Evolutionary conservation across 306 rosid genomes (phyloP).

Genomic region (Prunus fruticosa): DNA sequence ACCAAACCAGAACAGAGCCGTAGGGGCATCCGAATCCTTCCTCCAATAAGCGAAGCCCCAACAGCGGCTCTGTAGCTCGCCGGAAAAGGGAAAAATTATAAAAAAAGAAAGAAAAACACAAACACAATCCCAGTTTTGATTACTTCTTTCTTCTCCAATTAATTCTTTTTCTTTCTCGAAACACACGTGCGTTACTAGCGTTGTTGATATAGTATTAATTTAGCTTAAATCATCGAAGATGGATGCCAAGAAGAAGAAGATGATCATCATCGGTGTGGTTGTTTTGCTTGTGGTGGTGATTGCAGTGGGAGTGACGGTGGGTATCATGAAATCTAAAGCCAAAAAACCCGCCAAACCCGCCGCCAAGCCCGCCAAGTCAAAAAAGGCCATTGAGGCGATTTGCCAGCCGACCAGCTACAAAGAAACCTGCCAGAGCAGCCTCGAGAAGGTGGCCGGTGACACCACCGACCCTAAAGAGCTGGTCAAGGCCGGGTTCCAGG

Average conservation of each 20-base stretch:
- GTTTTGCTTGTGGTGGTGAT: constrained; percentile 17
- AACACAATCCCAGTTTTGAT: no score
- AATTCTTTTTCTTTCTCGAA: neutral
- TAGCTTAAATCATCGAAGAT: neutral
- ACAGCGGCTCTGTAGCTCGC: neutral
- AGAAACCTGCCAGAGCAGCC: constrained; percentile 44
- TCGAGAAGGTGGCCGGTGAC: constrained; percentile 2
- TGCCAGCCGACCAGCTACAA: constrained; percentile 51
- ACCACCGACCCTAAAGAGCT: constrained; percentile 43
- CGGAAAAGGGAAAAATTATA: neutral
- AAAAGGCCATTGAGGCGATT: constrained; percentile 28
- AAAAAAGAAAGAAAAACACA: no score
- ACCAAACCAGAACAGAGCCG: neutral
- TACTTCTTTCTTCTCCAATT: neutral
- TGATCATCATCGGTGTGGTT: constrained; percentile 22
- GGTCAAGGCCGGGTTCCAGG: constrained; percentile 32
- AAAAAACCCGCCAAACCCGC: neutral
- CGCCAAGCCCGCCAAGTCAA: neutral
- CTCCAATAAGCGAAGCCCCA: neutral
- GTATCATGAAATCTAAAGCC: constrained; percentile 8
- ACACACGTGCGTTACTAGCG: neutral
- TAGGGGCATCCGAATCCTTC: constrained; percentile 11
- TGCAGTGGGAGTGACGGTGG: constrained; percentile 39
- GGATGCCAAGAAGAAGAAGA: constrained; percentile 30
- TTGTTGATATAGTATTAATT: neutral